phyloP scores from a whole-genome alignment of 371 early-diverging fungal species.

The Rhizopus delemar region DNA sequence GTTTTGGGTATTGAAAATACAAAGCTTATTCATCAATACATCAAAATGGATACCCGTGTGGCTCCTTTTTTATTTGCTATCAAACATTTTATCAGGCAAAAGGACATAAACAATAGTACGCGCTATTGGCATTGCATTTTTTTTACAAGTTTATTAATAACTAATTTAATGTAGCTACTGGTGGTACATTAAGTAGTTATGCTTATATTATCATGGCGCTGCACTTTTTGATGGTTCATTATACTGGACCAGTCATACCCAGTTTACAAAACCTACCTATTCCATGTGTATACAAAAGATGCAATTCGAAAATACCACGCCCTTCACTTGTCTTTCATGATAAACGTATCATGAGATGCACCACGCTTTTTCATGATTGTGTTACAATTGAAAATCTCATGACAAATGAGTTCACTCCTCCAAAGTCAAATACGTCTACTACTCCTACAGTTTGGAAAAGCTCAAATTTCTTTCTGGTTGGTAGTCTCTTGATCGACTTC shows the following conservation, averaged over 20 bases:
- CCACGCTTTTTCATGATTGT: conserved; percentile 27
- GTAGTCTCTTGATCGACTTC: conserved; percentile 58
- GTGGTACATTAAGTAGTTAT: conserved; percentile 34
- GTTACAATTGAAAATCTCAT: conserved; percentile 5
- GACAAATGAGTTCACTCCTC: not conserved
- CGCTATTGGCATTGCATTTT: conserved; percentile 10
- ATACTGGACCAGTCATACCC: conserved; percentile 19
- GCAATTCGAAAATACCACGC: conserved; percentile 9
- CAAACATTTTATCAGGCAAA: conserved; percentile 54
- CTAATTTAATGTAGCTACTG: conserved; percentile 6
- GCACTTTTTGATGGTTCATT: conserved; percentile 22
- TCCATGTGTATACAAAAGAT: not conserved
- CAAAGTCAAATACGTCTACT: not conserved
- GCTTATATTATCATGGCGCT: conserved; percentile 33
- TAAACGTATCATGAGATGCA: conserved; percentile 2
- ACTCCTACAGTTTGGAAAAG: conserved; percentile 31
- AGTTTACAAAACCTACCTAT: conserved; percentile 19
- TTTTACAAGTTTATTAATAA: conserved; percentile 20
- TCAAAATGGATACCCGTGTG: conserved; percentile 53
- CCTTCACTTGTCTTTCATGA: conserved; percentile 4
- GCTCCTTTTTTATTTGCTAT: conserved; percentile 56
- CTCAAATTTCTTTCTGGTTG: conserved; percentile 52
- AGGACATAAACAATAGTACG: conserved; percentile 51
- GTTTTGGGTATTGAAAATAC: conserved; percentile 61
- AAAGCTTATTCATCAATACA: conserved; percentile 55